phyloP scores from a whole-genome alignment of 257 asterid genomes.

The Jacaranda mimosifolia region DNA sequence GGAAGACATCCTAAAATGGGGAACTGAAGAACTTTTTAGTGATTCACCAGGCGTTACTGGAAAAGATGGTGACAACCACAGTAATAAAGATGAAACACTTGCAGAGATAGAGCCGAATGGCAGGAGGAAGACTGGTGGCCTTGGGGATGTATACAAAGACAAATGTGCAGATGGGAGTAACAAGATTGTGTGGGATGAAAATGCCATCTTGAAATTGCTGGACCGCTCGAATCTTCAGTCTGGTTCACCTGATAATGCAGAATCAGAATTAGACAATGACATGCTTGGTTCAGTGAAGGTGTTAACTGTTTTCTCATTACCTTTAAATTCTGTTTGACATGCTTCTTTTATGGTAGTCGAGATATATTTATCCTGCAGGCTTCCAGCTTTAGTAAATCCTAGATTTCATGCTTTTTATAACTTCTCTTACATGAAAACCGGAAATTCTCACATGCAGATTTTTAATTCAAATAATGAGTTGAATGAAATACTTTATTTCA shows the following conservation, averaged over 20 bases:
- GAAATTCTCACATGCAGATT: background rate
- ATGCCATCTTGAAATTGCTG: conserved; percentile 83
- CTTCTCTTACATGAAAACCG: background rate
- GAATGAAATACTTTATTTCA: background rate
- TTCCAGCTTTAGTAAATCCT: background rate
- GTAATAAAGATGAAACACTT: conserved; percentile 57
- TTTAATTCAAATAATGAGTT: background rate
- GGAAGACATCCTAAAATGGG: conserved; percentile 96
- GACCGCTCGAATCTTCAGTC: conserved; percentile 85
- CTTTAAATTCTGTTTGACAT: background rate
- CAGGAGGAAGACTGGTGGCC: conserved; percentile 84
- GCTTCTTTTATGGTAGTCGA: background rate
- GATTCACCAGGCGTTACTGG: conserved; percentile 59
- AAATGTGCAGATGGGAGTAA: conserved; percentile 84
- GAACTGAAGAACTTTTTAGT: conserved; percentile 94
- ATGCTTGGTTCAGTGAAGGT: conserved; percentile 99
- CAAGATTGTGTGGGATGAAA: conserved; percentile 90
- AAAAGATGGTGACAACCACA: conserved; percentile 66
- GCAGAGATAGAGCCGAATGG: conserved; percentile 71
- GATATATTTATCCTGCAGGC: background rate
- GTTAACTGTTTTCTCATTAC: conserved; percentile 18
- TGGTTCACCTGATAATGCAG: conserved; percentile 77
- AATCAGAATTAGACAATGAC: conserved; percentile 74
- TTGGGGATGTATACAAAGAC: conserved; percentile 94
- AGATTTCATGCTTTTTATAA: background rate